A percentile compares a stretch with the other conserved stretches of the same genome.
Conservation (phyloP, 2,329 filamentous ascomycete genomes). For the Claviceps fusiformis region DNA sequence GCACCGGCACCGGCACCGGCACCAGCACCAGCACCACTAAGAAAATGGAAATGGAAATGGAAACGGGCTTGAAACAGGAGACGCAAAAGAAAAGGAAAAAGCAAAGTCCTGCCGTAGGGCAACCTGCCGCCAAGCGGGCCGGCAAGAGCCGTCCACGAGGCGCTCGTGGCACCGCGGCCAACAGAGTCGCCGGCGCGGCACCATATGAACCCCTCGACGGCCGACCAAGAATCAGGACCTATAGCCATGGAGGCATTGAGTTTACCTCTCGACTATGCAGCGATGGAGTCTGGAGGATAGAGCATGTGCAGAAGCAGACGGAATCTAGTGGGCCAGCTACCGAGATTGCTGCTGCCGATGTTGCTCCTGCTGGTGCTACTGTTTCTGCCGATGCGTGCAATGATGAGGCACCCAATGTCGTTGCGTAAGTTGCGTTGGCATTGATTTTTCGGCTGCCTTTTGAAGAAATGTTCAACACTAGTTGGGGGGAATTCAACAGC, state of each 20-base stretch:
- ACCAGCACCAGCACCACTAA: background rate
- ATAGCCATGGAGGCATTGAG: background rate
- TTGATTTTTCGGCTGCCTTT: no score
- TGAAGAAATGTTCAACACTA: no score
- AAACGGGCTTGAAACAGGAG: background rate
- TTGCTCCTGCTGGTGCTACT: background rate
- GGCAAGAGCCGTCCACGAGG: background rate
- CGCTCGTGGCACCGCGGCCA: background rate
- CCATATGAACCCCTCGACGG: background rate
- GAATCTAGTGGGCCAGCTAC: background rate
- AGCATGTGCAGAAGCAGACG: background rate
- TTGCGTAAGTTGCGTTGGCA: background rate
- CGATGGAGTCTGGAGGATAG: background rate
- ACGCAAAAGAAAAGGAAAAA: background rate
- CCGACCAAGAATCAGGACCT: background rate
- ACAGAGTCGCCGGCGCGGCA: background rate
- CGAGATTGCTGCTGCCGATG: background rate
- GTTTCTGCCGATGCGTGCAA: background rate
- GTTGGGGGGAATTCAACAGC: no score
- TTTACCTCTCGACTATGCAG: background rate
- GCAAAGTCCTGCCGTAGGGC: background rate
- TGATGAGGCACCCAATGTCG: background rate
- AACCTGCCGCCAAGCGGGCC: background rate
- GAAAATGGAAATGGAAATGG: background rate
- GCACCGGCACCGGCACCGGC: background rate